Evolutionary conservation across 305 asterid genomes (phyloP), one percentile per base, ranked within the genome.

Genomic region (Plantago lanceolata): DNA sequence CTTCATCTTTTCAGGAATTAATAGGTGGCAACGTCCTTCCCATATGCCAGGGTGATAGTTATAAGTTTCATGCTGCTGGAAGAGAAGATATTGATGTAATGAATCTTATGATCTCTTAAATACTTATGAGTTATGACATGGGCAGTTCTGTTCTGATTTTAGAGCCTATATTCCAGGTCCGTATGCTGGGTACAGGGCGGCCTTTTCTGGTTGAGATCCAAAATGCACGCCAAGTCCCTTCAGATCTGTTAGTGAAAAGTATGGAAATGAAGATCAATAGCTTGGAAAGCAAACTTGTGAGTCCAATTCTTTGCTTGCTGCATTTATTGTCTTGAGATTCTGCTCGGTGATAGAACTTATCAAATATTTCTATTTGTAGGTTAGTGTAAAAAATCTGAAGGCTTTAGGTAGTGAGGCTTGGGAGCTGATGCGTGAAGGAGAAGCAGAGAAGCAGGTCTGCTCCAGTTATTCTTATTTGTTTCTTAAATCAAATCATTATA

Each of bases 381-480:
- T 91, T 20, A 75, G 64, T 63, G 94, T 89, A 47, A 91, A 82
- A 76, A 79, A 85, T 82, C 96, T 91, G 54, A 82, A 72, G 74
- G 77, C 81, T 78, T 74, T 89, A 62, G 90, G 85, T 52, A 84
- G 65, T 78, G 84, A 86, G 48, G 96, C 86, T 67, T 88, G 96
- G 98, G 95, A 76, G 20, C 75, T 91, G 75, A 91, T 91, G 95
- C 95, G 94, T 59, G 98, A 91, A 87, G 98, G 98, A 68, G 96
- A 91, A 86, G 83, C 95, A 59, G 98, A 91, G 76, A 91, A 91
- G 75, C 96, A 91, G 95, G 98, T 86, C 8, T 54, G 48, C 48
- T 67, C 56, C 68, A 45, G 47, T 65, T 66, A 8, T 14, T 59
- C 60, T 57, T 68, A 17, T 45, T 43, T 18, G 59, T 35, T 29